Evolutionary conservation across 176 grass and related monocot species (phyloP).

Genomic region (Sorghum bicolor): DNA sequence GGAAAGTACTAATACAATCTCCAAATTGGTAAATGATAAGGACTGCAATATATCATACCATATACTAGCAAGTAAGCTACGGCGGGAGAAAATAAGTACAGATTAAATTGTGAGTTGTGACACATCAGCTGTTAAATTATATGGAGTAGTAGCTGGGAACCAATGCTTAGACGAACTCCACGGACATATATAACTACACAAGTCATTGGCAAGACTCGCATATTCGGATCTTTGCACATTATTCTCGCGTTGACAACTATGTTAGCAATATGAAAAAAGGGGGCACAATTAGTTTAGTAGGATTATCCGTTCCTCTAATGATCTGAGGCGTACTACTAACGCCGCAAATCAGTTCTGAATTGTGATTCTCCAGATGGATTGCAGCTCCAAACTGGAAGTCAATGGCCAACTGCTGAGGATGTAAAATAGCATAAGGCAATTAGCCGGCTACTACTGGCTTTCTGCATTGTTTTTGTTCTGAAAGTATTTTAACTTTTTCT

Average conservation of each 20-base stretch:
- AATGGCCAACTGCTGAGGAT: background rate
- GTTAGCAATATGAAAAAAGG: background rate
- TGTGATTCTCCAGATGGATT: background rate
- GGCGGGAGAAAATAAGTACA: background rate
- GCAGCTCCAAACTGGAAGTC: background rate
- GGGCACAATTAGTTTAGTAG: background rate
- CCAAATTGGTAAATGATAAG: background rate
- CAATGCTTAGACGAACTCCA: background rate
- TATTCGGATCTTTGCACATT: slow-evolving; percentile 28
- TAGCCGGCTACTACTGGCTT: background rate
- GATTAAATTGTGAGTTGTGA: background rate
- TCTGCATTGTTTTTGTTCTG: background rate
- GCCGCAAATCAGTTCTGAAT: background rate
- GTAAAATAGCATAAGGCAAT: background rate
- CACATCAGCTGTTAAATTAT: background rate
- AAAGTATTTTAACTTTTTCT: background rate
- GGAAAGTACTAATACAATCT: background rate
- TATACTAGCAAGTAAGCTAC: background rate
- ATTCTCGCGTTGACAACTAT: background rate
- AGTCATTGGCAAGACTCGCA: background rate
- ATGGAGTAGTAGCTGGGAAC: background rate
- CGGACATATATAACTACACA: background rate
- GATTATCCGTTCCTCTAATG: background rate
- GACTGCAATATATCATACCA: background rate
- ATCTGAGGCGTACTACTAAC: background rate